Evolutionary conservation across 2,329 filamentous ascomycete genomes (phyloP), one percentile per base, ranked within the genome.

Genomic region (Xylaria multiplex): DNA sequence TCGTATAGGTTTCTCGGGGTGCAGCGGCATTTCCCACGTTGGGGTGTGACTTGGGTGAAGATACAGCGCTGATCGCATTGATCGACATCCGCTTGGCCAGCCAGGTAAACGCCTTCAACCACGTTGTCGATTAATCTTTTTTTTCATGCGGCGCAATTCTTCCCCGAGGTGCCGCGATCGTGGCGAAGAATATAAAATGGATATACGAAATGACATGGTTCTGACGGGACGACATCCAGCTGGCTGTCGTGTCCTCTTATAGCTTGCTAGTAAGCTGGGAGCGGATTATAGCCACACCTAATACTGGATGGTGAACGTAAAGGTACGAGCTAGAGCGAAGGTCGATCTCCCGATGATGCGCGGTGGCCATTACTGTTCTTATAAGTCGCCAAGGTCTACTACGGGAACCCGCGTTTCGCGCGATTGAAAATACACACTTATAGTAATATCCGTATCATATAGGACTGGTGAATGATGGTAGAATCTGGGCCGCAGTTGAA

Each of bases 331-430:
- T 35, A 54, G 37, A 42, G 53, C 32, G 9, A 57, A 43, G 35
- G 65, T 46, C 48, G 65, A 67, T 61, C 56, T 58, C 57, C 57
- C 40, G 30, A 61, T 42, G 56, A 67, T 67, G 45, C 61, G 57
- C 65, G 54, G 46, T 32, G 48, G 14, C 40, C 42, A 58, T 58
- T 57, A 43, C 65, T 67, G 30, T 61, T 67, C 40, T 54, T 43
- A 49, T 57, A n/a, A 19, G 35, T 42, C 45, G 24, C 52, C 40
- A 61, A 58, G 46, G 30, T 48, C 27, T 56, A 27, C 37, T 57
- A 57, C 58, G 13, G 46, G 6, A 42, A 24, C 35, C 61, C 57
- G 61, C 57, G 52, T 43, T 61, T 67, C 35, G 61, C 65, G 56
- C 56, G 27, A 54, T 61, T 53, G 45, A 32, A 35, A 52, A 53